A percentile compares a stretch with the other conserved stretches of the same genome.
Conservation (phyloP, 352 stramenopile species). For the Globisporangium cylindrosporum region DNA sequence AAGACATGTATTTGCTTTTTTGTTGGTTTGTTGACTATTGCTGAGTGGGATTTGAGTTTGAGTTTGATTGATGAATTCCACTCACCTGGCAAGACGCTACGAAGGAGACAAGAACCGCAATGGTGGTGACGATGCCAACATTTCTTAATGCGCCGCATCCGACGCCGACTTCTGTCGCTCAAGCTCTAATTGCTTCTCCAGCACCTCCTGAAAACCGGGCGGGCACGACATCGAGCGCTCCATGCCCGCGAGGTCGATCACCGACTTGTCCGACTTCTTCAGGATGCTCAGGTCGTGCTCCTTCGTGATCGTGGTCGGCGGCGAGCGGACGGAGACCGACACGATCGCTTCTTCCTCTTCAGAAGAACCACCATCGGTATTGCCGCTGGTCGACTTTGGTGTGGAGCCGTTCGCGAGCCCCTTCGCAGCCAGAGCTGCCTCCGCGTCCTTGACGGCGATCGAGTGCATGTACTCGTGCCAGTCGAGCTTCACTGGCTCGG, state of each 20-base stretch:
- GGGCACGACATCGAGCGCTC: conserved; percentile 80
- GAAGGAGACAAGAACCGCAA: background rate
- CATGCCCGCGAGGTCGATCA: conserved; percentile 54
- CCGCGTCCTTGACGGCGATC: conserved; percentile 32
- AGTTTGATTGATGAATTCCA: background rate
- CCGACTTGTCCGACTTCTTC: conserved; percentile 69
- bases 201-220: conserved; percentile 64
- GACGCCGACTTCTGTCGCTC: conserved; percentile 14
- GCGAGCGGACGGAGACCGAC: conserved; percentile 14
- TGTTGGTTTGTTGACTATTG: background rate
- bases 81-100: conserved; percentile 9
- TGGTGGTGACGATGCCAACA: background rate
- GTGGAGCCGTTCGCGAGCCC: conserved; percentile 5
- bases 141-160: background rate
- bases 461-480: conserved; percentile 86
- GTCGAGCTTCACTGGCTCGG: conserved; percentile 70
- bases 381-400: background rate
- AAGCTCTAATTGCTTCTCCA: conserved; percentile 24
- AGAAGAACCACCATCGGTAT: conserved; percentile 5
- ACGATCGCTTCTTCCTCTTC: conserved; percentile 23
- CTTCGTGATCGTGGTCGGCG: conserved; percentile 65
- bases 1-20: conserved; percentile 14
- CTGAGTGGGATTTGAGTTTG: conserved; percentile 2
- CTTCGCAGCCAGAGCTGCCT: background rate
- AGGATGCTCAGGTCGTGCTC: conserved; percentile 81